Evolutionary conservation across 441 rosid genomes (phyloP), one percentile per base, ranked within the genome.

Genomic region (Jatropha podagrica): DNA sequence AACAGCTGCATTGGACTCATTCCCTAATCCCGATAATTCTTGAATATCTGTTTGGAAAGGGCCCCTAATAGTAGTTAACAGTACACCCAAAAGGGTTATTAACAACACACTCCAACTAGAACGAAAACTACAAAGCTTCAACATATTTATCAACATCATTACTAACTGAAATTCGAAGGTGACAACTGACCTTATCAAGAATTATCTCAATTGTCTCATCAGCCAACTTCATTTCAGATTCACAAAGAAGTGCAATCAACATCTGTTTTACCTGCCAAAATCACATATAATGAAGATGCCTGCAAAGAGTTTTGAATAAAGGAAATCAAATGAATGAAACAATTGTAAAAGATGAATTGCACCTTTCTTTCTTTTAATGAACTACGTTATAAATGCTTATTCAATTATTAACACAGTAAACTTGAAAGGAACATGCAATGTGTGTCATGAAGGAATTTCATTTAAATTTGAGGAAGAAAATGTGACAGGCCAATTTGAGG

Each of bases 191-290:
- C 95, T 94, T 92, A 77, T 96, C 99, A 44, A 96, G 91, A 77
- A 96, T 96, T 46, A 85, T 85, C 90, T 96, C 99, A 69, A 96
- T 90, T 61, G 97, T 93, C 83, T 94, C 99, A 74, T 96, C 99
- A 51, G 97, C 89, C 85, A 96, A 73, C 81, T 90, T 90, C 96
- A 96, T 87, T 83, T 89, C 96, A 26, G 98, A 91, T 78, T 96
- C 98, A 66, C 97, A 80, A 27, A 96, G 90, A 78, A 96, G 97
- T 20, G 97, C 98, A 83, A 96, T 92, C 82, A 96, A 72, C 99
- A 96, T 96, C 85, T 94, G 96, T 83, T 94, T 94, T 46, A 96
- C 98, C 99, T 95, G 95, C 80, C 81, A 77, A 77, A 74, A 80
- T 80, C 61, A 80, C 73, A 83, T 58, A 79, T 27, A 71, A 74